Percentiles rank a stretch among this genome's conserved stretches.
Conservation (phyloP, 164 flowering plant genomes). For the Macadamia tetraphylla region DNA sequence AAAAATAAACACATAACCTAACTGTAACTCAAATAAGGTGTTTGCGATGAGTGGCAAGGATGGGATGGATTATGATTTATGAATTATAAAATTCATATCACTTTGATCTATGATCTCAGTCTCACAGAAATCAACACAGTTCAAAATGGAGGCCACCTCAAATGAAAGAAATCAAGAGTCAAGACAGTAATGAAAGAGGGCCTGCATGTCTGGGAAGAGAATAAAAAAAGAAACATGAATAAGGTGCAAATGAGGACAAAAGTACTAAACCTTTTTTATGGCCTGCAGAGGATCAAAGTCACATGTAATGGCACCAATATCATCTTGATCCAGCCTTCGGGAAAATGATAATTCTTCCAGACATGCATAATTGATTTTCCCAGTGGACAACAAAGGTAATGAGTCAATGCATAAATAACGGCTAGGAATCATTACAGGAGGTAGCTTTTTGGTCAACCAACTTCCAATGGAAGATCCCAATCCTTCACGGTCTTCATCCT, state of each 20-base stretch:
- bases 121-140: not conserved
- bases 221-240: not conserved
- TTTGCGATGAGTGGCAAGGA: too few species aligned
- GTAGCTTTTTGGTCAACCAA: conserved; percentile 62
- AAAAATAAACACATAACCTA: too few species aligned
- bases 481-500: conserved; percentile 17
- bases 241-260: conserved; percentile 1
- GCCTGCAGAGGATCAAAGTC: conserved; percentile 30
- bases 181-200: too few species aligned
- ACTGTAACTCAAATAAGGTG: too few species aligned
- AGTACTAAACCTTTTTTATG: conserved; percentile 48
- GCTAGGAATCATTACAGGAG: conserved; percentile 58
- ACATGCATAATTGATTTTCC: conserved; percentile 66
- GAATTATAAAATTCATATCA: not conserved
- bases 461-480: conserved; percentile 36
- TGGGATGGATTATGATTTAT: not conserved
- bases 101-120: not conserved
- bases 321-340: conserved; percentile 10
- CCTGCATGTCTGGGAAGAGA: too few species aligned
- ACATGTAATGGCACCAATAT: conserved; percentile 13
- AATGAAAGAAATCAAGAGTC: not conserved
- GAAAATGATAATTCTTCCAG: conserved; percentile 24
- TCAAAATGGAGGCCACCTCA: not conserved
- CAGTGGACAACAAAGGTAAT: conserved; percentile 66
- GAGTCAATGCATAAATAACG: conserved; percentile 39